These are phyloP conservation scores for Cylindrotheca fusiformis DNA, from an alignment of 108 stramenopile species.

Conservation along the genomic window DNA sequence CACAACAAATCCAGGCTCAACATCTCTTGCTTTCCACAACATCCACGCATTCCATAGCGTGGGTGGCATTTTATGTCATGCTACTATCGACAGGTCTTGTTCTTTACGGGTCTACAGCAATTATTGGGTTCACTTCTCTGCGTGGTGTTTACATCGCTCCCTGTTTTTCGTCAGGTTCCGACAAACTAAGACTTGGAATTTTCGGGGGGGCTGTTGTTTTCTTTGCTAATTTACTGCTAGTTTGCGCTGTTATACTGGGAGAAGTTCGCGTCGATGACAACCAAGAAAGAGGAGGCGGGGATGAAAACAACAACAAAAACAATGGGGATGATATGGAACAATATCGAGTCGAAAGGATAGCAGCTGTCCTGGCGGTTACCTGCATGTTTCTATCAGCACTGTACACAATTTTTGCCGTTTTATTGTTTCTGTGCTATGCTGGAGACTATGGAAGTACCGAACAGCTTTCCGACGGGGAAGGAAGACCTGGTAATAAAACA, in stretches of 20 bases:
- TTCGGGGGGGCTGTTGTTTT: constrained; percentile 78
- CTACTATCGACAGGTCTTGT: constrained; percentile 57
- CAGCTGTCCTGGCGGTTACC: constrained; percentile 70
- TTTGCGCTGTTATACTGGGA: constrained; percentile 82
- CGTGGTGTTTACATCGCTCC: constrained; percentile 83
- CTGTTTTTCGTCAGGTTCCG: constrained; percentile 55
- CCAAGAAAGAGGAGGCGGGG: constrained; percentile 2
- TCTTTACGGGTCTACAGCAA: constrained; percentile 71
- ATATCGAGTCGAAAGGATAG: constrained; percentile 79
- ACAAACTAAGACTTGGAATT: constrained; percentile 60
- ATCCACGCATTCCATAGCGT: constrained; percentile 58
- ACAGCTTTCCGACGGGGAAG: background rate
- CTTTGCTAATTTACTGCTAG: constrained; percentile 75
- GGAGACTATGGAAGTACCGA: constrained; percentile 10
- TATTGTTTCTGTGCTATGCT: constrained; percentile 51
- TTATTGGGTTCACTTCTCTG: constrained; percentile 79
- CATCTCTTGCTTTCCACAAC: constrained; percentile 43
- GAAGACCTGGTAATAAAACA: constrained; percentile 12
- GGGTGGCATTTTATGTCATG: constrained; percentile 70
- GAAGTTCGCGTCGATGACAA: constrained; percentile 67
- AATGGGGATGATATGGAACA: constrained; percentile 33
- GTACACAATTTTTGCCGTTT: constrained; percentile 71
- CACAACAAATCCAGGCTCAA: constrained; percentile 19
- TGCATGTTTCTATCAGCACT: constrained; percentile 72
- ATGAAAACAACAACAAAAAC: constrained; percentile 19